Evolutionary conservation across 345 rosid genomes (phyloP).

Genomic region (Erucastrum elatum): DNA sequence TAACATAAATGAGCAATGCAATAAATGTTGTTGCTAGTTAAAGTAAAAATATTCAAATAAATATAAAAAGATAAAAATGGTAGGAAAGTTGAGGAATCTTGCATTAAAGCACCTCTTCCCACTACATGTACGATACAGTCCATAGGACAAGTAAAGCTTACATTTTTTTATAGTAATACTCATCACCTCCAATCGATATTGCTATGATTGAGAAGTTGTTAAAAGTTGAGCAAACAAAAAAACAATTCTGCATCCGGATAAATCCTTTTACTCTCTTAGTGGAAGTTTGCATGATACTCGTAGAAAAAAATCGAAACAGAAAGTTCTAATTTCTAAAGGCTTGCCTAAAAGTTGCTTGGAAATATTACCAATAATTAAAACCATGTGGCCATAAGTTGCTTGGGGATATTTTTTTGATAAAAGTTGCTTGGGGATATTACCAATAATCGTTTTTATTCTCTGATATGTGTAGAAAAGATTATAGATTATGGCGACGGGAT

Average conservation of each 20-base stretch:
- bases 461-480: too few relatives aligned
- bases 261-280: not conserved
- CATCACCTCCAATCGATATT: not conserved
- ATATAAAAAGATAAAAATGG: not conserved
- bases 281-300: not conserved
- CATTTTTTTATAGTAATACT: not conserved
- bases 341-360: not conserved
- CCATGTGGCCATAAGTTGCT: not conserved
- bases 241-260: not conserved
- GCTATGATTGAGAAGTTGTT: slow-evolving; percentile 7
- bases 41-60: slow-evolving; percentile 14
- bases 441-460: not conserved
- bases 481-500: too few relatives aligned
- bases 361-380: not conserved
- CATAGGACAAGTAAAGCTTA: slow-evolving; percentile 22
- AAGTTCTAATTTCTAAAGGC: not conserved
- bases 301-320: not conserved
- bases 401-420: too few relatives aligned
- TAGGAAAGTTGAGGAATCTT: slow-evolving; percentile 38
- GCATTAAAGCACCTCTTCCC: slow-evolving; percentile 42
- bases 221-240: not conserved
- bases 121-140: slow-evolving; percentile 33
- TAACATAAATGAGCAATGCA: slow-evolving; percentile 32
- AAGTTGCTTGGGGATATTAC: not conserved
- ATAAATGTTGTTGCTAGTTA: slow-evolving; percentile 28